Evolutionary conservation across 2,329 filamentous ascomycete species (phyloP).

Genomic region (Bipolaris bicolor): DNA sequence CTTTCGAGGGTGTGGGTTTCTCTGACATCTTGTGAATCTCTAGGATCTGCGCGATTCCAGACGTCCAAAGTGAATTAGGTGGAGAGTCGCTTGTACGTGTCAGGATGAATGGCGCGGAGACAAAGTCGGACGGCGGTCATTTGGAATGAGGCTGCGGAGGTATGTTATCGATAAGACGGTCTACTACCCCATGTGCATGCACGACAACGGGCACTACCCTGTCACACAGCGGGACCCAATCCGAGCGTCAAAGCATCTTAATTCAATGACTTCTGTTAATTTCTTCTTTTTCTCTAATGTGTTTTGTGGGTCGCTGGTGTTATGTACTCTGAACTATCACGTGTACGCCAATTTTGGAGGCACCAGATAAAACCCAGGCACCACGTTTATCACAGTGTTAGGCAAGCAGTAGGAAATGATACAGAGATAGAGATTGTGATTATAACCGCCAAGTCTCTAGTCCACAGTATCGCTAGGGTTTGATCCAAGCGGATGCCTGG

Average conservation of each 20-base stretch:
- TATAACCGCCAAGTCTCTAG: neutral
- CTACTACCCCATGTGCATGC: neutral
- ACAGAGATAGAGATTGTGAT: neutral
- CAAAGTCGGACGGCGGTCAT: neutral
- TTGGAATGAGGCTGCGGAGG: constrained; percentile 7
- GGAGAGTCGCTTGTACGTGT: neutral
- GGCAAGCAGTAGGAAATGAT: too few relatives aligned
- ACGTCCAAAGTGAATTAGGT: neutral
- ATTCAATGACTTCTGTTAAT: neutral
- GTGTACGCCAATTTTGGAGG: neutral
- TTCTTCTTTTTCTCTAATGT: neutral
- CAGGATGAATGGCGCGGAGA: neutral
- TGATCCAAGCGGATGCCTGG: neutral
- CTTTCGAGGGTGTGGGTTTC: constrained; percentile 22
- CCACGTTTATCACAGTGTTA: neutral
- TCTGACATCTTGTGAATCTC: constrained; percentile 9
- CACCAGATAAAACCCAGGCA: neutral
- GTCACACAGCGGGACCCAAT: neutral
- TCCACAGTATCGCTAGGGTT: neutral
- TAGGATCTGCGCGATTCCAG: neutral
- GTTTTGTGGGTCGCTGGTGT: neutral
- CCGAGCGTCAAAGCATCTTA: neutral
- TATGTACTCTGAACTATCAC: neutral
- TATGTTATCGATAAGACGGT: constrained; percentile 21
- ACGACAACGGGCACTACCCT: neutral